Base-by-base conservation (phyloP, 2,329 filamentous ascomycete genomes). In the Epichloe typhina region DNA sequence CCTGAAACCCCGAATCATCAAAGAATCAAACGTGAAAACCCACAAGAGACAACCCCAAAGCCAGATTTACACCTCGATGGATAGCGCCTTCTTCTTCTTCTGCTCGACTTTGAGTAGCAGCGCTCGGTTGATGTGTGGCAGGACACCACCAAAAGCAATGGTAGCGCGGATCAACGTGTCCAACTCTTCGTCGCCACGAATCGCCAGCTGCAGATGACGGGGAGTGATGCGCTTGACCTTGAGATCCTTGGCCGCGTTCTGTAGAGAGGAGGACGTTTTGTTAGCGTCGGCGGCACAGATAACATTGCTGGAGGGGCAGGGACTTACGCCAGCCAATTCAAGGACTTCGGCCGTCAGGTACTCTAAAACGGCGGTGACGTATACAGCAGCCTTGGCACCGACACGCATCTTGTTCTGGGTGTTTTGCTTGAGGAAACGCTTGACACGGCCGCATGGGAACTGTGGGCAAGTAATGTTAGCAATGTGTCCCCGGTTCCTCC, bases 401-500 rank as follows among this genome's bases (percentile, higher is more conserved):
- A 98, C 94, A 72, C 93, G 91, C 88, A 96, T 97, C 79, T 97
- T 97, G 75, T 96, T 94, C 69, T 97, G 93, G 47, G 93, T 97
- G 75, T 96, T 96, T 71, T 88, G 89, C 82, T 97, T 96, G 68
- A 98, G 79, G 76, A 97, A 97, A 75, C 93, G 90, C 86, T 98
- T 98, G 72, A 98, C 93, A 84, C 93, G 93, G 73, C 93, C 93
- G 69, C 93, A 98, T 55, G 93, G 93, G 70, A 98, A 98, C 93
- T 98, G 12, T 5, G 15, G 13, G 5, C 12, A 36, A 11, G 33
- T 6, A 13, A 17, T 5, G 48, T 53, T 43, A 53, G 51, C 49
- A 35, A 45, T 35, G 5, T n/a, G 15, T 23, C 41, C 13, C 23
- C 26, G 3, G 31, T 3, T 26, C 23, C 38, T 21, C 13, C 26